A percentile compares a stretch with the other conserved stretches of the same genome.
Evolutionary conservation across 768 basidiomycete species (phyloP).

Genomic region (Grammothele lineata): DNA sequence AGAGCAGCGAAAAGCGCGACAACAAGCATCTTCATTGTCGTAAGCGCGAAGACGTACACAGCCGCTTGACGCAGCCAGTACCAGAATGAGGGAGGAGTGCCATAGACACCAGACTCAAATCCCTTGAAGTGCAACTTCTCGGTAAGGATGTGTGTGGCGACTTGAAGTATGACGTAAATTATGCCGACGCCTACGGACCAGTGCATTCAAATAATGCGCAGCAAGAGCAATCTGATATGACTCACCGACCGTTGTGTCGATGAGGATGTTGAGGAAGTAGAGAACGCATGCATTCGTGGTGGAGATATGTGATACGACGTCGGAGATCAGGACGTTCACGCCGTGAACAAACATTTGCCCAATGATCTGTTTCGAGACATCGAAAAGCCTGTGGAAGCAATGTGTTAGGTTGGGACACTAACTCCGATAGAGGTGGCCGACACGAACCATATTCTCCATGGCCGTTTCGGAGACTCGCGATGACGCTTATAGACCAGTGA

Average conservation of each 20-base stretch:
- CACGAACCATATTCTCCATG: slow-evolving; percentile 88
- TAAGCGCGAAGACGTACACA: slow-evolving; percentile 77
- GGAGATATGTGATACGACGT: slow-evolving; percentile 63
- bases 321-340: slow-evolving; percentile 75
- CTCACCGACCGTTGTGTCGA: slow-evolving; percentile 90
- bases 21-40: slow-evolving; percentile 91
- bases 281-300: slow-evolving; percentile 84
- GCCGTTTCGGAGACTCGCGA: slow-evolving; percentile 77
- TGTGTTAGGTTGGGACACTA: neutral
- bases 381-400: slow-evolving; percentile 65
- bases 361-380: slow-evolving; percentile 87
- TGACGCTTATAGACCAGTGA: slow-evolving; percentile 88
- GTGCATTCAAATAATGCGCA: neutral
- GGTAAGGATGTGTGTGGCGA: slow-evolving; percentile 59
- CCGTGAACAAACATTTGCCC: slow-evolving; percentile 83
- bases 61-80: slow-evolving; percentile 77
- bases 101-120: slow-evolving; percentile 86
- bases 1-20: slow-evolving; percentile 67
- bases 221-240: neutral
- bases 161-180: slow-evolving; percentile 69
- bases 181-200: slow-evolving; percentile 64
- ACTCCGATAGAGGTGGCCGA: neutral
- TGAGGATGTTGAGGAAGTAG: slow-evolving; percentile 89
- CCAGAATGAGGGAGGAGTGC: slow-evolving; percentile 67
- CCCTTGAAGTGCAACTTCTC: slow-evolving; percentile 66